Percentiles rank a stretch among this genome's conserved stretches.
Conservation (phyloP, 2,329 filamentous ascomycete species). For the Ophiostoma piceae region DNA sequence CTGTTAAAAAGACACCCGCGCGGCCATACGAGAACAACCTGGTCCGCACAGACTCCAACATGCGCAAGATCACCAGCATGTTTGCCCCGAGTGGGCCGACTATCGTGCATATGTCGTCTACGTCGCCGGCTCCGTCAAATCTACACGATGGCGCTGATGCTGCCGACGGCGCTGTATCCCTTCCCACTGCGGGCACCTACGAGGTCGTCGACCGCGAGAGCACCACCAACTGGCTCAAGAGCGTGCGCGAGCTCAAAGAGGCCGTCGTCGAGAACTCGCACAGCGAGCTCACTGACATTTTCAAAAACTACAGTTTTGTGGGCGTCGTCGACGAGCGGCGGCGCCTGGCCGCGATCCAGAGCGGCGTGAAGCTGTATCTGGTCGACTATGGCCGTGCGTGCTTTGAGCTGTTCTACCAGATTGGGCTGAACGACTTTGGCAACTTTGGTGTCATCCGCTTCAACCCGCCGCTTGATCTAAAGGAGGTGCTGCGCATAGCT, state of each 20-base stretch:
- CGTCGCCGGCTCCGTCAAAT: neutral
- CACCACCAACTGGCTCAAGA: slow-evolving; percentile 68
- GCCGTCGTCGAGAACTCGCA: slow-evolving; percentile 78
- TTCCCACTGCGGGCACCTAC: slow-evolving; percentile 52
- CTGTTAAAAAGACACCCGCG: slow-evolving; percentile 37
- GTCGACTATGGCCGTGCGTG: slow-evolving; percentile 86
- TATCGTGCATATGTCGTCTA: slow-evolving; percentile 15
- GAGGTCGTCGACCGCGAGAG: slow-evolving; percentile 64
- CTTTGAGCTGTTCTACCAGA: slow-evolving; percentile 91
- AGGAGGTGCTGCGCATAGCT: slow-evolving; percentile 65
- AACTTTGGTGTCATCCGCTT: slow-evolving; percentile 81
- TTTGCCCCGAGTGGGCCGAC: slow-evolving; percentile 54
- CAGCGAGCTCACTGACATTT: slow-evolving; percentile 77
- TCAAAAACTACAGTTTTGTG: slow-evolving; percentile 85
- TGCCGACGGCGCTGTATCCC: neutral
- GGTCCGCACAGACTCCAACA: slow-evolving; percentile 79
- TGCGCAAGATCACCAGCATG: slow-evolving; percentile 96
- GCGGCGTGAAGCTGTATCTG: slow-evolving; percentile 84
- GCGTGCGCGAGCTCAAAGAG: slow-evolving; percentile 76
- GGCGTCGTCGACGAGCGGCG: slow-evolving; percentile 83
- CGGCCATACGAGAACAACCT: slow-evolving; percentile 79
- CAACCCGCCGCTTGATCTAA: slow-evolving; percentile 65
- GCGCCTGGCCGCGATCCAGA: slow-evolving; percentile 86
- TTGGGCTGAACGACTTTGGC: slow-evolving; percentile 89
- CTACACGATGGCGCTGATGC: neutral